Base-by-base conservation (phyloP, 768 basidiomycete species). In the Lepiota brunneoincarnata region DNA sequence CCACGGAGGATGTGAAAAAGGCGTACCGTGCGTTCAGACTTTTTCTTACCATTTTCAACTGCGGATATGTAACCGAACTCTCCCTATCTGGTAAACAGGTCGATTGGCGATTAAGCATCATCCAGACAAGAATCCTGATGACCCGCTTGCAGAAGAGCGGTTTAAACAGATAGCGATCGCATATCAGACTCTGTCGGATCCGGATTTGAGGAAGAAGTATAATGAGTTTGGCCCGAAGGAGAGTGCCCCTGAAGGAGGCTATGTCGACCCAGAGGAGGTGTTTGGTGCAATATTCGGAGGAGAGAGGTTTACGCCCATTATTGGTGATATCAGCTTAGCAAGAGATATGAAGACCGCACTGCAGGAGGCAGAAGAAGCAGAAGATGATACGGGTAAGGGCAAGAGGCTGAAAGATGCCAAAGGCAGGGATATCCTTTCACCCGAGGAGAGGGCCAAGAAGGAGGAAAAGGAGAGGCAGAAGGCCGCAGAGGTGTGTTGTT, bases 161-260 rank as follows among this genome's bases (percentile, higher is more conserved):
- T 93, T 93, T 77, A 93, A 93, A 64, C 80, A 88, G 58, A 93
- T 96, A 58, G 91, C 93, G 0, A 89, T 93, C 46, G 93, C 93
- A 2, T 92, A 89, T 64, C 89, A 92, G 64, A 91, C 89, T 0
- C 80, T 94, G 5, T 91, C 89, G 1, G 91, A 94, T 58, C 81
- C 84, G 2, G 70, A 60, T 1, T 78, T 93, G 7, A 83, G 93
- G 12, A 79, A 80, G 59, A 92, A 93, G 65, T 96, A 95, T 72
- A 94, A 96, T 69, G 90, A 92, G 65, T 95, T 93, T 64, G 93
- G 92, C 1, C 76, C 88, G 0, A 90, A 88, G 70, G 91, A 88
- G 72, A 89, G 83, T 49, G 84, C 81, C 10, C 84, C 88, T 0
- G 91, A 93, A 54, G 91, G 91, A 26, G 92, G 91, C 2, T 92